Evolutionary conservation across 2,329 filamentous ascomycete genomes (phyloP), one percentile per base, ranked within the genome.

Genomic region (Sclerotinia spermophila): DNA sequence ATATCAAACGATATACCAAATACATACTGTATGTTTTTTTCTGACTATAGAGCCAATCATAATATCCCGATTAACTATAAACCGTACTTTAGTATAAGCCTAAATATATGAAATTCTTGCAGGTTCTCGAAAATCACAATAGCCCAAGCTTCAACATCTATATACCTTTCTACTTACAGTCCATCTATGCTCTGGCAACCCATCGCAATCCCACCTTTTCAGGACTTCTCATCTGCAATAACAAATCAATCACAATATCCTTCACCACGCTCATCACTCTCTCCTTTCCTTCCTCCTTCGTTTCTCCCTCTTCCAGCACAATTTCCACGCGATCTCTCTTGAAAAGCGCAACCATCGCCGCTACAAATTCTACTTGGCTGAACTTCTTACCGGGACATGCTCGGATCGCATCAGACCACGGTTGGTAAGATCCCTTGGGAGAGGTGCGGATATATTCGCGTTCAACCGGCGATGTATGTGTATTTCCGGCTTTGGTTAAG

Each of bases 331-430:
- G 45, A 69, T 74, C 40, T 24, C 69, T 67, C 24, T 62, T 53
- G 38, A 69, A 69, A 11, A 69, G n/a, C 8, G 44, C 44, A 38
- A 69, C 56, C 44, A 75, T 72, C 21, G 72, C 74, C 35, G 74
- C 72, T 13, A 74, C 72, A 65, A 76, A 75, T 59, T 77, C 74
- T 7, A 77, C 74, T 55, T 73, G 71, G 8, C 72, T 66, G 33
- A 75, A 75, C 24, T 74, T 74, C 60, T 73, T 75, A 7, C 74
- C 73, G 0, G 74, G 74, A 64, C 74, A 77, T 10, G 73, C 44
- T 38, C 74, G 67, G 1, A 72, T 67, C 45, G 74, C 72, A 15
- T 42, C 53, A 24, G 71, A 67, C 74, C 72, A 77, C 3, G 73
- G 71, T 8, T 75, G 13, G 51, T 71, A 76, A 15, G 51, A 40